A percentile compares a stretch with the other conserved stretches of the same genome.
Evolutionary conservation across 2,329 filamentous ascomycete genomes (phyloP).

Genomic region (Lachnellula cervina): DNA sequence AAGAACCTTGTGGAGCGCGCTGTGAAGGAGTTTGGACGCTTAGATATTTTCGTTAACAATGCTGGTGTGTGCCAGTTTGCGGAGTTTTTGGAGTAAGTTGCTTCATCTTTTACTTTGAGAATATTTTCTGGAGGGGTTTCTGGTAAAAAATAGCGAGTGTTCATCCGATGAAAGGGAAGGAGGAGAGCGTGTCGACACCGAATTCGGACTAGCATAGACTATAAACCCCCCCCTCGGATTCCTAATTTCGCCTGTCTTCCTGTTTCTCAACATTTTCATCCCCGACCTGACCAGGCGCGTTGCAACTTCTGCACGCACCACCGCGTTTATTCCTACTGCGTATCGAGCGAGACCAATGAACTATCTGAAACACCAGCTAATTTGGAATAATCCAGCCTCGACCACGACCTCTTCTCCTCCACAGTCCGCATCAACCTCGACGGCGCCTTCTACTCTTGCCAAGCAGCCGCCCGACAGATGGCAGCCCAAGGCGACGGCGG

Average conservation of each 20-base stretch:
- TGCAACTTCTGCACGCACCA: too few relatives aligned
- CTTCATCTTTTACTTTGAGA: slow-evolving; percentile 6
- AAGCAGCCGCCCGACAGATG: slow-evolving; percentile 83
- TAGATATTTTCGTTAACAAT: slow-evolving; percentile 82
- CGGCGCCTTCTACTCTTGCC: slow-evolving; percentile 82
- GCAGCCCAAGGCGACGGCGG: slow-evolving; percentile 62
- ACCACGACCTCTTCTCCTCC: slow-evolving; percentile 61
- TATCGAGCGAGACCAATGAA: too few relatives aligned
- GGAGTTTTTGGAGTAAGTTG: slow-evolving; percentile 67
- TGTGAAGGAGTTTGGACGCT: slow-evolving; percentile 54
- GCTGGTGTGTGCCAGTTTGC: slow-evolving; percentile 85
- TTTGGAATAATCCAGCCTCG: slow-evolving; percentile 43
- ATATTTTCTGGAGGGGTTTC: not conserved
- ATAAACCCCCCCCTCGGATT: too few relatives aligned
- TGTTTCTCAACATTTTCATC: too few relatives aligned
- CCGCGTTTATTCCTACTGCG: too few relatives aligned
- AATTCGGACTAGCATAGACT: too few relatives aligned
- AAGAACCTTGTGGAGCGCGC: slow-evolving; percentile 60
- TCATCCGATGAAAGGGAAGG: too few relatives aligned
- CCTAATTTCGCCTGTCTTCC: too few relatives aligned
- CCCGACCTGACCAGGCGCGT: too few relatives aligned
- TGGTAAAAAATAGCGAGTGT: too few relatives aligned
- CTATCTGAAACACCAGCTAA: not conserved
- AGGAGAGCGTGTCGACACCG: too few relatives aligned
- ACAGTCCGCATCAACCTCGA: slow-evolving; percentile 79